Conservation (phyloP, 495 filamentous ascomycete species). For the Sabuloglossum arenarium region DNA sequence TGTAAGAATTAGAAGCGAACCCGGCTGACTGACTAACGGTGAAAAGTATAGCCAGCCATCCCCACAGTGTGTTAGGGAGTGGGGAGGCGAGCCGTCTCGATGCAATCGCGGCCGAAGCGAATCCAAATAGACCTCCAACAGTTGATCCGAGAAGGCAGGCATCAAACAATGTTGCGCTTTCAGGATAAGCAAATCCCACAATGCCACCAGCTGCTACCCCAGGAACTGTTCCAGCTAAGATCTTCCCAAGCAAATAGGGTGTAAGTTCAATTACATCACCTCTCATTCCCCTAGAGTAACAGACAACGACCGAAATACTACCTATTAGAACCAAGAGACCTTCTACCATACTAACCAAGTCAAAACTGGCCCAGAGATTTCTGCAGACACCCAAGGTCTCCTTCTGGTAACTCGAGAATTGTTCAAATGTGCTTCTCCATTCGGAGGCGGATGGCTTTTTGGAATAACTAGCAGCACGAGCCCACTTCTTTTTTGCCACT, state of each 20-base stretch:
- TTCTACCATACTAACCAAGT: slow-evolving; percentile 61
- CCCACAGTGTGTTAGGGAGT: slow-evolving; percentile 67
- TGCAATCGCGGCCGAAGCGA: slow-evolving; percentile 11
- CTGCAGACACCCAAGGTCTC: slow-evolving; percentile 67
- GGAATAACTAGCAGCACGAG: slow-evolving; percentile 12
- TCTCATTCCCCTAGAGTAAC: slow-evolving; percentile 45
- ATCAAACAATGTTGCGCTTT: not conserved
- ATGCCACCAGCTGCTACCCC: slow-evolving; percentile 14
- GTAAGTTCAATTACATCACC: slow-evolving; percentile 31
- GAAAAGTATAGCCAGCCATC: slow-evolving; percentile 62
- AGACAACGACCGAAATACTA: slow-evolving; percentile 40
- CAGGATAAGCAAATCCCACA: slow-evolving; percentile 1
- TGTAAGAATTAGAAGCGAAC: slow-evolving; percentile 94
- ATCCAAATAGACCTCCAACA: slow-evolving; percentile 19
- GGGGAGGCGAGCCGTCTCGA: slow-evolving; percentile 27
- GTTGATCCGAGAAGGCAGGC: slow-evolving; percentile 16
- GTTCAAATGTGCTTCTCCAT: slow-evolving; percentile 26
- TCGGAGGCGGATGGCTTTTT: slow-evolving; percentile 13
- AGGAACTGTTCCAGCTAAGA: slow-evolving; percentile 17
- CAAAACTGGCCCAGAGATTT: slow-evolving; percentile 74
- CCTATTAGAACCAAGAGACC: slow-evolving; percentile 51
- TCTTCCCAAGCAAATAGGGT: slow-evolving; percentile 23
- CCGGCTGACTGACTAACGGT: slow-evolving; percentile 67
- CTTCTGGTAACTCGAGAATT: slow-evolving; percentile 52
- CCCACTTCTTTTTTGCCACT: slow-evolving; percentile 27